Evolutionary conservation across 345 rosid genomes (phyloP).

Genomic region (Salix brachista): DNA sequence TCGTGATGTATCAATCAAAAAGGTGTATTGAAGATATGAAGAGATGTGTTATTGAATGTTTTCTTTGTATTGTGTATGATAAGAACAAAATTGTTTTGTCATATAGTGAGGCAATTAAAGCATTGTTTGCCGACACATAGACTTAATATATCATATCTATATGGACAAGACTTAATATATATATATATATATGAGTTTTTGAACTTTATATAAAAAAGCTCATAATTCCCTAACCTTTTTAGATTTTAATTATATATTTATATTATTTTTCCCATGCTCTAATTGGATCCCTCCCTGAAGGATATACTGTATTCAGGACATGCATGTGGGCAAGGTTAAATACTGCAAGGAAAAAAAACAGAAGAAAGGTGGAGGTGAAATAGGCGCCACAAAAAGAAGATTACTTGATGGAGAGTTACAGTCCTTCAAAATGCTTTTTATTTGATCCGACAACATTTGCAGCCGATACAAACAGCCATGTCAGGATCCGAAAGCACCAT

Average conservation of each 20-base stretch:
- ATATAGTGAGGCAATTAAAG: background rate
- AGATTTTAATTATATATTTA: too few species aligned
- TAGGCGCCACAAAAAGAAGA: background rate
- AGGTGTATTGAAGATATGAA: background rate
- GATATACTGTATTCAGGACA: too few species aligned
- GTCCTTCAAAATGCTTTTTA: background rate
- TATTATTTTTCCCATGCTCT: too few species aligned
- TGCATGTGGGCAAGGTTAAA: too few species aligned
- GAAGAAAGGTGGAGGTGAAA: background rate
- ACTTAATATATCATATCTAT: background rate
- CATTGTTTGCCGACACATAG: background rate
- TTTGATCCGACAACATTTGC: background rate
- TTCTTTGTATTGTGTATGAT: background rate
- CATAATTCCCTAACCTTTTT: too few species aligned
- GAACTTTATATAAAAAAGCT: too few species aligned
- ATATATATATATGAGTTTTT: too few species aligned
- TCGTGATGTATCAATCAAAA: background rate
- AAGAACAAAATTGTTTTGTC: background rate
- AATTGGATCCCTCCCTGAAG: too few species aligned
- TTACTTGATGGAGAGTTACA: background rate
- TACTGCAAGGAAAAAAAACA: too few species aligned
- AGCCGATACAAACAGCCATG: background rate
- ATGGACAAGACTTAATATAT: background rate
- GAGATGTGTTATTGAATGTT: background rate
- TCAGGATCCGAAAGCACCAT: background rate